Percentiles rank a stretch among this genome's conserved stretches.
phyloP scores from a whole-genome alignment of 495 filamentous ascomycete genomes.

The Thozetella sp. region DNA sequence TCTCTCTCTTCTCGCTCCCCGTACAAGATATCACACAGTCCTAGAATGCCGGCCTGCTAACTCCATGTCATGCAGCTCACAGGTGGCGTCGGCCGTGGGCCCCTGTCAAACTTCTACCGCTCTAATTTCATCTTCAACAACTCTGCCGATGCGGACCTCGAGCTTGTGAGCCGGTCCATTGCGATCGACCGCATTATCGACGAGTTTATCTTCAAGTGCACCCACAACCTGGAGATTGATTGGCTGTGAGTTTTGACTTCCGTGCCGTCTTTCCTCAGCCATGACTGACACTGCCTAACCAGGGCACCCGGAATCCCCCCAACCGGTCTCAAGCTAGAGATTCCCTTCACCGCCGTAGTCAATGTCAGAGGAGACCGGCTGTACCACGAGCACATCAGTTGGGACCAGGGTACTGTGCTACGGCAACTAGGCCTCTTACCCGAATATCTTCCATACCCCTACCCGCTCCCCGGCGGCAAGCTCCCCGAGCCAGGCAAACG shows the following conservation, averaged over 20 bases:
- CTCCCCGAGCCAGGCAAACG: constrained; percentile 35
- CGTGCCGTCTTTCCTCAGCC: too few relatives aligned
- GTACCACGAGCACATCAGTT: constrained; percentile 83
- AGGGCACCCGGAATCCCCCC: constrained; percentile 72
- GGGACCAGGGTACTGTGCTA: constrained; percentile 84
- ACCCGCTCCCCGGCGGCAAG: constrained; percentile 44
- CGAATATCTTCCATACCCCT: constrained; percentile 59
- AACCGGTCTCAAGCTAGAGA: constrained; percentile 65
- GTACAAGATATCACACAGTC: too few relatives aligned
- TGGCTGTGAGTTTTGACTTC: constrained; percentile 75
- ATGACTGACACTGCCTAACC: not conserved
- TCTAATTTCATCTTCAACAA: constrained; percentile 74
- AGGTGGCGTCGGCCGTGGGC: constrained; percentile 68
- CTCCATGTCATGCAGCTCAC: too few relatives aligned
- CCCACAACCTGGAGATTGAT: constrained; percentile 61
- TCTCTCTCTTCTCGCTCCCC: not conserved
- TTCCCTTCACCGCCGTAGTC: constrained; percentile 76
- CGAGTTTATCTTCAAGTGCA: constrained; percentile 63
- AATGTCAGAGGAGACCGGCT: constrained; percentile 73
- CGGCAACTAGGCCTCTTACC: constrained; percentile 75
- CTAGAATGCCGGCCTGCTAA: too few relatives aligned
- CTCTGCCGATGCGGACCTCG: constrained; percentile 66
- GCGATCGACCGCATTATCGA: constrained; percentile 59
- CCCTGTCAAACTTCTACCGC: constrained; percentile 53
- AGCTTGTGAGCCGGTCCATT: constrained; percentile 72